Base-by-base conservation (phyloP, 805 yeast genomes). In the Metschnikowia colocasiae region DNA sequence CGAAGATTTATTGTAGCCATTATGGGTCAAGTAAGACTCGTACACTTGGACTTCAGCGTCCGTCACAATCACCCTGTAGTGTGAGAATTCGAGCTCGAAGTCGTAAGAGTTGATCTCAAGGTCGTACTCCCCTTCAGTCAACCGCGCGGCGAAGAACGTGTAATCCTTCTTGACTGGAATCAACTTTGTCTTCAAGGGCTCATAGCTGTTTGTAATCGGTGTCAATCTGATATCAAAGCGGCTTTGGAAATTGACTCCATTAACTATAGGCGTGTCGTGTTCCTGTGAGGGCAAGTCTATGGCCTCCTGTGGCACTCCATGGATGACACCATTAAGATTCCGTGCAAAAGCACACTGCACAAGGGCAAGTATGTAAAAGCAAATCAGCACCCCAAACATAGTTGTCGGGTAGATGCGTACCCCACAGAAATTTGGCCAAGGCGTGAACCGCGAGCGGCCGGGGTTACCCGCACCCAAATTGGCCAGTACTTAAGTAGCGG, bases 61-160 rank as follows among this genome's bases (percentile, higher is more conserved):
- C 8, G 51, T 59, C 7, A 67, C 64, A 10, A 50, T 40, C 15
- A 71, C 53, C 27, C 59, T 55, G 52, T 50, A 71, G 38, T 72
- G 53, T 34, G 60, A 56, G 16, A 36, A 42, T 18, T 46, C 41
- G 22, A 73, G 56, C 7, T 46, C 42, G 51, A 70, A 71, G 47
- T 73, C 77, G 53, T 71, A 64, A 1, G 73, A 66, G 40, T 60
- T 51, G 5, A 72, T 56, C 9, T 54, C 26, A 34, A 73, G 63
- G 45, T 66, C 63, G 48, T 72, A 71, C 32, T 57, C 63, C 3
- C 77, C 77, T 12, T 46, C 44, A 3, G 31, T 26, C 42, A 72
- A 54, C 15, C 57, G 54, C 1, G 52, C 41, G 35, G 58, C 63
- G 12, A 41, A 36, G 45, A 71, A 72, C 6, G 48, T 45, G 45